Evolutionary conservation across 78 protist species (phyloP).

Genomic region (Bodo saltans): DNA sequence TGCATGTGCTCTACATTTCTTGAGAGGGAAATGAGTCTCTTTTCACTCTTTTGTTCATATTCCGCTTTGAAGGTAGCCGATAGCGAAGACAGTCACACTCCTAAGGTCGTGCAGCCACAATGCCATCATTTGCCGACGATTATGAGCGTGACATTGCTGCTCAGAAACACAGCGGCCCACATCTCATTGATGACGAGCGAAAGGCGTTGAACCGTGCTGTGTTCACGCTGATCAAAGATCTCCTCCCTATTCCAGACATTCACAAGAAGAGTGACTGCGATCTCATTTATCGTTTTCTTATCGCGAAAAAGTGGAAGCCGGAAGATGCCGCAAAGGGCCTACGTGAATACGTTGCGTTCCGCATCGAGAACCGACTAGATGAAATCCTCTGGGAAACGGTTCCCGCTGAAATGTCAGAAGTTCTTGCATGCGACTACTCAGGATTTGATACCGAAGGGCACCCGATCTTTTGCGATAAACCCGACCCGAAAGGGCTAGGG

Average conservation of each 20-base stretch:
- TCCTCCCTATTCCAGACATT: background rate
- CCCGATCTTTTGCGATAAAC: background rate
- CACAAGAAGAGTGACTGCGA: background rate
- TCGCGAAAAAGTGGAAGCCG: background rate
- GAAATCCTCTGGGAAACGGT: background rate
- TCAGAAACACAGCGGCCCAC: background rate
- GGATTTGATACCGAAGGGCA: background rate
- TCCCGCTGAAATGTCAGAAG: background rate
- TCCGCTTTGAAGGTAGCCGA: too few relatives aligned
- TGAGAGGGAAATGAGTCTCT: too few relatives aligned
- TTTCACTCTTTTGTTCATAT: too few relatives aligned
- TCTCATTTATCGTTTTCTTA: background rate
- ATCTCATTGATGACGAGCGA: background rate
- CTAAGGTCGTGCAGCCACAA: too few relatives aligned
- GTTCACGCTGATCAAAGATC: background rate
- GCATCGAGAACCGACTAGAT: background rate
- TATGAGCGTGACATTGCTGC: background rate
- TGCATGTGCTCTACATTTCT: too few relatives aligned
- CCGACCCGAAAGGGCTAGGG: background rate
- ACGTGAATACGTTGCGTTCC: background rate
- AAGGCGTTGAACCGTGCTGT: background rate
- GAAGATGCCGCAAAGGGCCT: background rate
- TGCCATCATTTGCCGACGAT: too few relatives aligned
- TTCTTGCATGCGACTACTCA: background rate
- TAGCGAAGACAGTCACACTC: too few relatives aligned